Evolutionary conservation across 345 rosid genomes (phyloP).

Genomic region (Salix caprea): DNA sequence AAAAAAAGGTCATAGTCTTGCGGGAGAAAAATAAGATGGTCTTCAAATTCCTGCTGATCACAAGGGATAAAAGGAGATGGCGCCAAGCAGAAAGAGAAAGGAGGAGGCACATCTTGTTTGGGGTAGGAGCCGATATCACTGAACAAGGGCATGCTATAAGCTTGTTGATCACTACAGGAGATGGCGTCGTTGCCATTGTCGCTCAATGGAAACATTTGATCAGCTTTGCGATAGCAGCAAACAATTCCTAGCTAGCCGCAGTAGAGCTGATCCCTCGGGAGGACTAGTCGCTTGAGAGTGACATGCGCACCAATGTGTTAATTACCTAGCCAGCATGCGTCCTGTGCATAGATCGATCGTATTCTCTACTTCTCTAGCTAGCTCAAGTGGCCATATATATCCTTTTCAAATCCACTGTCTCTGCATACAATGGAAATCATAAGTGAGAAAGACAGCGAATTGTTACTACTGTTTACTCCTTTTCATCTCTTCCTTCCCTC

Average conservation of each 20-base stretch:
- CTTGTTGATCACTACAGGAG: too few relatives aligned
- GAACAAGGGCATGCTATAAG: neutral
- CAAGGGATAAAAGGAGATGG: constrained; percentile 47
- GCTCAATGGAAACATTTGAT: constrained; percentile 37
- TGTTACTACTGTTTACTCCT: neutral
- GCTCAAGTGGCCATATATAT: neutral
- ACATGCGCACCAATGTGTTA: too few relatives aligned
- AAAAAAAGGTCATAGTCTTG: constrained; percentile 25
- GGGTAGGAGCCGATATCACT: too few relatives aligned
- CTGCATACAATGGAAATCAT: neutral
- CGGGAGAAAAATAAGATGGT: constrained; percentile 14
- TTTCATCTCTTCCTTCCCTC: too few relatives aligned
- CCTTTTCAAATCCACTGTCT: constrained; percentile 9
- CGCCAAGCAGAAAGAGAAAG: constrained; percentile 27
- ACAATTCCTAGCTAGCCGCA: too few relatives aligned
- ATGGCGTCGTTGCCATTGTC: constrained; percentile 11
- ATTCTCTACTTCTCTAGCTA: too few relatives aligned
- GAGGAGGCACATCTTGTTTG: constrained; percentile 26
- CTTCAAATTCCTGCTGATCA: constrained; percentile 20
- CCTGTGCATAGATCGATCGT: too few relatives aligned
- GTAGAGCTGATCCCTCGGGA: too few relatives aligned
- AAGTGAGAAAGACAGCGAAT: constrained; percentile 1
- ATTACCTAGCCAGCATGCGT: too few relatives aligned
- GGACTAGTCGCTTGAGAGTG: too few relatives aligned
- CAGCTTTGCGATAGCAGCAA: neutral